Base-by-base conservation (phyloP, 805 yeast genomes). In the Kuraishia piskuri region DNA sequence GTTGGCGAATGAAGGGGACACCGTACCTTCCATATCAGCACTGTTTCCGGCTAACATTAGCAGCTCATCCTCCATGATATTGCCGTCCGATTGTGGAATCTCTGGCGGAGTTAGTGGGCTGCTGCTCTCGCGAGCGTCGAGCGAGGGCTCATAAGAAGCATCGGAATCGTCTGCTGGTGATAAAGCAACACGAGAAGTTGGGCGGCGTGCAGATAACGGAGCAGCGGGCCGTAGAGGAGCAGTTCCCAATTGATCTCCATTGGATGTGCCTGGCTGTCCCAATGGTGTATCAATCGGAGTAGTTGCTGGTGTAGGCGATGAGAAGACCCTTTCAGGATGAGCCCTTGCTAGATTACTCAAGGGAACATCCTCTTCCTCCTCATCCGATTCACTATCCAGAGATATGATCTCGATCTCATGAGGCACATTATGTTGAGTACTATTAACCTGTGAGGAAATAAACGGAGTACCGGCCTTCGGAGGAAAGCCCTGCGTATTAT, bases 341-440 rank as follows among this genome's bases (percentile, higher is more conserved):
- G 17, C 7, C 19, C 21, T 21, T n/a, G 46, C 53, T 5, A 20
- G 51, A 22, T 17, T 26, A 21, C 25, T 22, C 26, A 51, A 19
- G 20, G 40, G 67, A 4, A 70, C 77, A 10, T 71, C 77, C 48
- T 69, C 70, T 40, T 75, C 58, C 31, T 55, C 57, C 4, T 22
- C 36, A 17, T 59, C 63, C 46, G 57, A 54, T 22, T 59, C 82
- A 55, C 82, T 78, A 56, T 79, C 83, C 36, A 81, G 64, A 0
- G 77, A 72, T 3, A 81, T 78, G 1, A 79, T 64, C 48, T 76
- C 75, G 2, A 77, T 73, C 26, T 63, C 67, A 36, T 61, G 62
- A 44, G 61, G 51, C 54, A 23, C 45, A 31, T n/a, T 31, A 10
- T 7, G 14, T 4, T 14, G 14, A 31, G 9, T 31, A 31, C 17